A percentile compares a stretch with the other conserved stretches of the same genome.
Conservation (phyloP, 2,329 filamentous ascomycete species). For the Zopfia rhizophila region DNA sequence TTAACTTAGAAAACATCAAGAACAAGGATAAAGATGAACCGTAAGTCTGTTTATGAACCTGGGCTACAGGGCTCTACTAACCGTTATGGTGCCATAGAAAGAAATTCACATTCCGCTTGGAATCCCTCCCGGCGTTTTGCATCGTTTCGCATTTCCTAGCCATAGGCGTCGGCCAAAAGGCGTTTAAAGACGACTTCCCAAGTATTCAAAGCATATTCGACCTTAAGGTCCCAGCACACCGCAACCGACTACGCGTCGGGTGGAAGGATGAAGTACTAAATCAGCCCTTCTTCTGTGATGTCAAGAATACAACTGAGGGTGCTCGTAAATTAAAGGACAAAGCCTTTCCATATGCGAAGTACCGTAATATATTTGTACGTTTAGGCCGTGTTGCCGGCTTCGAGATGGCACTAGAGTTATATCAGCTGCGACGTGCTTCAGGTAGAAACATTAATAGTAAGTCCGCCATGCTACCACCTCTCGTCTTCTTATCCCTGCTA, state of each 20-base stretch:
- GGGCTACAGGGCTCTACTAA: no score
- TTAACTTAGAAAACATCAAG: constrained; percentile 32
- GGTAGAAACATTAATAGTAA: constrained; percentile 29
- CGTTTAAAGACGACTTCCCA: constrained; percentile 25
- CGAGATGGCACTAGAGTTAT: constrained; percentile 26
- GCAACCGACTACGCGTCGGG: constrained; percentile 24
- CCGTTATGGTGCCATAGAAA: constrained; percentile 25
- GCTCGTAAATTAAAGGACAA: constrained; percentile 14
- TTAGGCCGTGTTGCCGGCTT: constrained; percentile 28
- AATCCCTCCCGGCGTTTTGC: constrained; percentile 25
- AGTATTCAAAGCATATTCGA: constrained; percentile 30
- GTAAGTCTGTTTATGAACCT: constrained; percentile 24
- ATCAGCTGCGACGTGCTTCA: constrained; percentile 27
- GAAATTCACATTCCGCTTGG: constrained; percentile 30
- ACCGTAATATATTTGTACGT: constrained; percentile 26
- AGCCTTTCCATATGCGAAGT: constrained; percentile 29
- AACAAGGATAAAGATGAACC: constrained; percentile 29
- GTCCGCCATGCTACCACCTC: constrained; percentile 13
- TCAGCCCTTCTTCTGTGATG: constrained; percentile 26
- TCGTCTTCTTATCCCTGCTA: constrained; percentile 8
- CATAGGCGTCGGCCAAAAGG: constrained; percentile 19
- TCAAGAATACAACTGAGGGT: constrained; percentile 20
- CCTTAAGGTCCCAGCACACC: constrained; percentile 22
- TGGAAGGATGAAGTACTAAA: constrained; percentile 29
- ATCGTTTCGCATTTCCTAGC: constrained; percentile 29